Conservation (phyloP, 192 early-diverging fungal species). For the Haplosporangium gracile region DNA sequence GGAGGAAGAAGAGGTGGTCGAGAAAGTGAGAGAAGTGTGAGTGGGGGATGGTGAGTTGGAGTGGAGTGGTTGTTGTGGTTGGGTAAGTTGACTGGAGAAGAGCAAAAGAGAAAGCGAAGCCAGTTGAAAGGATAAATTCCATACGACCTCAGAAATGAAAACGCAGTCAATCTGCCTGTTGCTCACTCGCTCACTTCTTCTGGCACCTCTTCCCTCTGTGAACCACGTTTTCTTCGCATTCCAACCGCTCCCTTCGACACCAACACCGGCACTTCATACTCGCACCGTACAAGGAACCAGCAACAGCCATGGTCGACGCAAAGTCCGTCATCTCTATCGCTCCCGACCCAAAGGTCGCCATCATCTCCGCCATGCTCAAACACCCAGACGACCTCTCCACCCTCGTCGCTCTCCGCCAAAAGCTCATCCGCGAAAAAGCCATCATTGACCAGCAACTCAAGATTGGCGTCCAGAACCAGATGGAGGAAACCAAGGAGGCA, state of each 20-base stretch:
- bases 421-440: constrained; percentile 90
- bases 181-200: neutral
- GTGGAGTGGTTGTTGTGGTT: neutral
- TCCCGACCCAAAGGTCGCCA: constrained; percentile 80
- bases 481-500: constrained; percentile 92
- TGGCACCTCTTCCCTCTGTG: neutral
- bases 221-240: neutral
- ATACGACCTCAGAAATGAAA: neutral
- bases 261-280: neutral
- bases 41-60: neutral
- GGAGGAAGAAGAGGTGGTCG: neutral
- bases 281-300: neutral
- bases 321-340: constrained; percentile 50
- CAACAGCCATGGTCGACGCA: constrained; percentile 36
- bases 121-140: neutral
- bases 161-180: neutral
- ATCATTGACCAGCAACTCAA: constrained; percentile 96
- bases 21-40: neutral
- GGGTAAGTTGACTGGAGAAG: neutral
- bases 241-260: neutral
- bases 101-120: neutral
- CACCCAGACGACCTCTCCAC: constrained; percentile 97
- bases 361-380: constrained; percentile 86
- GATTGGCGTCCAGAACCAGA: constrained; percentile 91
- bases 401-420: constrained; percentile 81